These are phyloP conservation scores for Backusella morwellensis DNA, from an alignment of 192 early-diverging fungal species.

Conservation along the genomic window DNA sequence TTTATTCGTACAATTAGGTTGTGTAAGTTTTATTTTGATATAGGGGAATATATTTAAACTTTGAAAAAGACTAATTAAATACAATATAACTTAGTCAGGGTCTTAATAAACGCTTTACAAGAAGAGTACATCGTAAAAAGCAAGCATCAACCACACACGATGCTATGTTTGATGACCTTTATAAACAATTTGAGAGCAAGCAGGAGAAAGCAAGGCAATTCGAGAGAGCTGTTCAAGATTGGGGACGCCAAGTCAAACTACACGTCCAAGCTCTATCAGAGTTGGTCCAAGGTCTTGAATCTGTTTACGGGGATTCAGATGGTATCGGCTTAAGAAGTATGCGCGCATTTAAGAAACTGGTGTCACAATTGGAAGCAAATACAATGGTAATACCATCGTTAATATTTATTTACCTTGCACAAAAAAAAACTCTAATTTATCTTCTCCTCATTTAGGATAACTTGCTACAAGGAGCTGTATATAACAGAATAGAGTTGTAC, in stretches of 20 bases:
- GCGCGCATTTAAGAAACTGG: conserved; percentile 42
- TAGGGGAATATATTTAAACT: background rate
- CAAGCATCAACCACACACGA: conserved; percentile 57
- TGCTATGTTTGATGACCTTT: conserved; percentile 56
- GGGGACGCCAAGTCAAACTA: conserved; percentile 51
- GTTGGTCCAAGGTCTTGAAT: conserved; percentile 52
- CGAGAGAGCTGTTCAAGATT: conserved; percentile 42
- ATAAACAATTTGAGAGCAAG: conserved; percentile 54
- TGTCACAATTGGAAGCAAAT: background rate
- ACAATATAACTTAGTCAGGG: conserved; percentile 56
- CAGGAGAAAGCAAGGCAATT: conserved; percentile 51
- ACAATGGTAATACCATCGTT: background rate
- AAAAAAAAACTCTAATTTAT: background rate
- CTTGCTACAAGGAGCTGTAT: conserved; percentile 26
- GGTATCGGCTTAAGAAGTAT: conserved; percentile 30
- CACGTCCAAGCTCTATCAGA: conserved; percentile 53
- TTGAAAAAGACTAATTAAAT: background rate
- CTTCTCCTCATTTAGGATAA: conserved; percentile 10
- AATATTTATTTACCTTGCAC: background rate
- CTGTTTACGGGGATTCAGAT: conserved; percentile 48
- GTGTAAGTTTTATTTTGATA: conserved; percentile 31
- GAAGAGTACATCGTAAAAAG: conserved; percentile 62
- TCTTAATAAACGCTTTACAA: conserved; percentile 66
- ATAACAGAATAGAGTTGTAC: conserved; percentile 47
- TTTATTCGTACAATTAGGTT: conserved; percentile 19